A percentile compares a stretch with the other conserved stretches of the same genome.
phyloP scores from a whole-genome alignment of 768 basidiomycete species.

The Cantharellus anzutake region DNA sequence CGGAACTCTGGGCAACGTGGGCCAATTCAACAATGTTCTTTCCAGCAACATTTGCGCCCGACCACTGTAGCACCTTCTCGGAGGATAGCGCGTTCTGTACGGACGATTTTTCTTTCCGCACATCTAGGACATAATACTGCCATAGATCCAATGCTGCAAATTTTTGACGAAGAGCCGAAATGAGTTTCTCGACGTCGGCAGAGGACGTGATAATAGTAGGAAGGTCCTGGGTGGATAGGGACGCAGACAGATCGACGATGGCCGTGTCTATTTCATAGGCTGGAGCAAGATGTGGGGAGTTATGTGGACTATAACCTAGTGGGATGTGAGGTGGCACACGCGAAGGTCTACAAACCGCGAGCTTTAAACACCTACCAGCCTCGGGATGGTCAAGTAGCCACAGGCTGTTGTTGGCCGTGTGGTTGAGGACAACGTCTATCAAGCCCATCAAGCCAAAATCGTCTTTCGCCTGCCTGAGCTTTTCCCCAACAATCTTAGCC shows the following conservation, averaged over 20 bases:
- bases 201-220: constrained; percentile 49
- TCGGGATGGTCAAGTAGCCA: constrained; percentile 93
- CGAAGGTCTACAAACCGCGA: neutral
- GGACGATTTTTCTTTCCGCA: constrained; percentile 37
- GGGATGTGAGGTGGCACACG: neutral
- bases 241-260: constrained; percentile 59
- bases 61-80: constrained; percentile 31
- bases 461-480: constrained; percentile 51
- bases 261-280: constrained; percentile 84
- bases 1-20: constrained; percentile 32
- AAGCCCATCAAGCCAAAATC: constrained; percentile 78
- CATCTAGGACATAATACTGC: constrained; percentile 88
- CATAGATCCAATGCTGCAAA: constrained; percentile 57
- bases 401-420: constrained; percentile 83
- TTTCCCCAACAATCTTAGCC: constrained; percentile 35
- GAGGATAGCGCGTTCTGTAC: constrained; percentile 34
- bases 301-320: constrained; percentile 72
- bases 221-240: constrained; percentile 43
- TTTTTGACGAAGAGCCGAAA: constrained; percentile 38
- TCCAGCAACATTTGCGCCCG: constrained; percentile 35
- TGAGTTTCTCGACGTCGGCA: constrained; percentile 47
- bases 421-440: constrained; percentile 94
- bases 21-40: constrained; percentile 50
- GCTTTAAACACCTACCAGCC: constrained; percentile 41
- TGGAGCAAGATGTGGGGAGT: constrained; percentile 82